Evolutionary conservation across 1,139 yeast species (phyloP).

Genomic region (Blastobotrys capitulatus): DNA sequence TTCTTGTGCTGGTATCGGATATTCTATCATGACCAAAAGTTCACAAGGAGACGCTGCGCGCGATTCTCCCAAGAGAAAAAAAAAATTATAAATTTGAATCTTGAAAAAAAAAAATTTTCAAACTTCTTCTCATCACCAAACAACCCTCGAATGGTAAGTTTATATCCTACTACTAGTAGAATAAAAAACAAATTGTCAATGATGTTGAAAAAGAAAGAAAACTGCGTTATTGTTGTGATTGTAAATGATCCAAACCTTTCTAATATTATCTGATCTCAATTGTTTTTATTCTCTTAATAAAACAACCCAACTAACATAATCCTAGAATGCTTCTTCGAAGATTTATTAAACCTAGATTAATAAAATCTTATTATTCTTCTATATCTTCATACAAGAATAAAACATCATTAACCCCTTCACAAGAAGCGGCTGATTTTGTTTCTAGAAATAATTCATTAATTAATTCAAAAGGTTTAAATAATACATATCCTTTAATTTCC

Average conservation of each 20-base stretch:
- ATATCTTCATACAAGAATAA: conserved; percentile 10
- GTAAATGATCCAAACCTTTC: conserved; percentile 12
- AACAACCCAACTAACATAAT: background rate
- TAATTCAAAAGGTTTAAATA: background rate
- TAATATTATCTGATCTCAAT: conserved; percentile 20
- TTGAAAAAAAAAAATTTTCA: background rate
- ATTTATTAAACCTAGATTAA: background rate
- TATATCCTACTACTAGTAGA: background rate
- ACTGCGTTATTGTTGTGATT: conserved; percentile 13
- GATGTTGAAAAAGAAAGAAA: conserved; percentile 8
- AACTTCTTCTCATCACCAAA: background rate
- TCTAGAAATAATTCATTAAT: conserved; percentile 32
- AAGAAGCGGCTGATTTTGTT: conserved; percentile 39
- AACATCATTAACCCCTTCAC: conserved; percentile 16
- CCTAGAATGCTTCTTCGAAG: too few species aligned
- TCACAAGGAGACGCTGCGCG: too few species aligned
- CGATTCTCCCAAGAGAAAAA: too few species aligned
- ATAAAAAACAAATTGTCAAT: background rate
- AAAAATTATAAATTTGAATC: too few species aligned
- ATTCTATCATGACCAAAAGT: too few species aligned
- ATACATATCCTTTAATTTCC: conserved; percentile 23
- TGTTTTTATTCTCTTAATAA: background rate
- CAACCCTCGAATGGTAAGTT: background rate
- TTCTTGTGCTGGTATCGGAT: too few species aligned
- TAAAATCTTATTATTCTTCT: conserved; percentile 10